Base-by-base conservation (phyloP, 2,329 filamentous ascomycete genomes). In the Ascosphaera acerosa region DNA sequence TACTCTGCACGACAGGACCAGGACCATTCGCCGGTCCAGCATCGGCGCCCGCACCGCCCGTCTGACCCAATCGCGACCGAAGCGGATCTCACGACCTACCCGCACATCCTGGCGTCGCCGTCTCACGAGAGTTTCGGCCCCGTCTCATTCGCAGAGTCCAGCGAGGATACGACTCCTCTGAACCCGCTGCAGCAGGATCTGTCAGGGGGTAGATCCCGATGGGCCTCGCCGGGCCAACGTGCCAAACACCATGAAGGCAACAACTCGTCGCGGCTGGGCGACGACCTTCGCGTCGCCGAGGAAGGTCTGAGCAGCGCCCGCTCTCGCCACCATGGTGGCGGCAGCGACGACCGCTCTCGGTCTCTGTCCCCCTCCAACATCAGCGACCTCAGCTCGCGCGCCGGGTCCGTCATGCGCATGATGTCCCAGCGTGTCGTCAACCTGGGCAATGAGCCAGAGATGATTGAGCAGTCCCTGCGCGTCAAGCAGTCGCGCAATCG, bases 341-440 rank as follows among this genome's bases (percentile, higher is more conserved):
- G 5, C 5, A 15, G 16, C 26, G 6, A 28, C 26, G 17, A 29
- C 18, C 42, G 52, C 30, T 49, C 53, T 32, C 56, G 62, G 28
- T 74, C 73, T 27, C 58, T 71, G 23, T 69, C 72, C 2, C 58
- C 66, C 2, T 71, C 70, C 12, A 61, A 28, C n/a, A 28, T 28
- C 6, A 28, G 16, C 26, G 5, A 28, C n/a, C 12, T 28, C 7
- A 14, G 26, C 32, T 66, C 63, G 15, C 62, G 69, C 41, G 75
- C 76, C 36, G 67, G 75, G 28, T 77, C 75, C 6, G 77, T 81
- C 42, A 67, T 82, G 51, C 66, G 75, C 38, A 70, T 69, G 40
- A 90, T 97, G 70, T 94, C 89, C 18, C 82, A 92, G 55, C 78
- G 87, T 57, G 82, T 97, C 34, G 87, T 97, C 45, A 94, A 94